Base-by-base conservation (phyloP, 2,329 filamentous ascomycete species). In the Taxawa tesnikishii region DNA sequence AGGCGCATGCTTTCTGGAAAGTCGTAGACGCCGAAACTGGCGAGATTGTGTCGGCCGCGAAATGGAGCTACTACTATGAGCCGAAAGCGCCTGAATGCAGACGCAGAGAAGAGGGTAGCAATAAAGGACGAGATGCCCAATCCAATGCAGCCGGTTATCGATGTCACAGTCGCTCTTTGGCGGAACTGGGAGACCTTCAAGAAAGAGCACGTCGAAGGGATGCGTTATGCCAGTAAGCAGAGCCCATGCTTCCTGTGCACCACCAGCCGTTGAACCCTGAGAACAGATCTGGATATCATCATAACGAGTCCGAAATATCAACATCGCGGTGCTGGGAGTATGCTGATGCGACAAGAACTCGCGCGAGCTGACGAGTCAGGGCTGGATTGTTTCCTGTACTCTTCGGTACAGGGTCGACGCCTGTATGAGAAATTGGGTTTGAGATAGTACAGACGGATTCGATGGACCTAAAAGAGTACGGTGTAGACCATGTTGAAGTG, bases 281-380 rank as follows among this genome's bases (percentile, higher is more conserved):
- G n/a, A n/a, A 26, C 30, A 48, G 47, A 44, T 15, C 41, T 50
- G 6, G 19, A 32, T 9, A 41, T 50, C 15, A 39, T 55, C 14
- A 37, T 41, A 7, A 61, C 56, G 14, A 48, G 54, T 37, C 59
- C 59, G 1, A 42, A 51, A 3, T 49, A 61, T n/a, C 55, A 56
- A 17, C 41, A 51, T 1, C 50, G 53, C 9, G 60, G 59, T 2
- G 59, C 59, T 4, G 60, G 45, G 3, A 48, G 29, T 7, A 40
- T 61, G 36, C 36, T 63, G 13, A 29, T 63, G 16, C 37, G 53
- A 12, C 55, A 51, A 50, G 59, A 55, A 3, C 27, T 55, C 10
- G 38, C 51, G 6, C 49, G 51, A 24, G 60, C 58, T 13, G 60
- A 63, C 36, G 35, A 45, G 19, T 46, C 48, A 14, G 53, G 52